Conservation (phyloP, 495 filamentous ascomycete species). For the Cercophora newfieldiana region DNA sequence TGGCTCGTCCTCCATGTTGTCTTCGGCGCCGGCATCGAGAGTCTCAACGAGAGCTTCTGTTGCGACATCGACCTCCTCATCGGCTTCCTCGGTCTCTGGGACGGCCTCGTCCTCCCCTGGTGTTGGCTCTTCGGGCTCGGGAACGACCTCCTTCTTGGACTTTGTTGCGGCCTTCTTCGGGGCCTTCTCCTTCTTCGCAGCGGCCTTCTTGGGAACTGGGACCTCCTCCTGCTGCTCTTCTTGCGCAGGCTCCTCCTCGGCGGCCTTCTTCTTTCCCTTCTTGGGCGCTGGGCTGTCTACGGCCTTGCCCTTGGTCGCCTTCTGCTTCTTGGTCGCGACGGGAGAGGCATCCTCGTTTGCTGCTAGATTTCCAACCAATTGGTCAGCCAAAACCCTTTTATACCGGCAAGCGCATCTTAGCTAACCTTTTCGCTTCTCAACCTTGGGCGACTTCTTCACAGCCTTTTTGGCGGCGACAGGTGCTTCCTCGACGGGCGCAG, state of each 20-base stretch:
- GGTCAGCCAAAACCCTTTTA: constrained; percentile 2
- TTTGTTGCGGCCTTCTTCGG: constrained; percentile 8
- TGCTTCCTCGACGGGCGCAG: constrained; percentile 42
- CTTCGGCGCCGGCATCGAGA: constrained; percentile 77
- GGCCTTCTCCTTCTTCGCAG: constrained; percentile 32
- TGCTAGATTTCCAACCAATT: constrained; percentile 2
- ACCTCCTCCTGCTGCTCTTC: constrained; percentile 17
- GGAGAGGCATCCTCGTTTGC: constrained; percentile 47
- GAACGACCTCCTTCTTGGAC: constrained; percentile 19
- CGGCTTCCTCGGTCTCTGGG: constrained; percentile 19
- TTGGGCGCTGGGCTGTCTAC: constrained; percentile 18
- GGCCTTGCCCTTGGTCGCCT: constrained; percentile 28
- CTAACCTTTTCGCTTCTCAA: constrained; percentile 56
- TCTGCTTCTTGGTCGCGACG: constrained; percentile 43
- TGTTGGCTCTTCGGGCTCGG: constrained; percentile 27
- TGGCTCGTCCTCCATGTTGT: constrained; percentile 51
- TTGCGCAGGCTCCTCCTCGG: not conserved
- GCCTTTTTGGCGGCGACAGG: constrained; percentile 54
- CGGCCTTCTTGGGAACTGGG: constrained; percentile 3
- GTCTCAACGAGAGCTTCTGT: constrained; percentile 65
- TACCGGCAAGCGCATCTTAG: not conserved
- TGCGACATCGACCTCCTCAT: constrained; percentile 42
- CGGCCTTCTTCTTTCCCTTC: constrained; percentile 12
- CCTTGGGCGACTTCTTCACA: constrained; percentile 48
- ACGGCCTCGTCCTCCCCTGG: constrained; percentile 3